Evolutionary conservation across 1,284 basidiomycete genomes (phyloP).

Genomic region (Malassezia brasiliensis): DNA sequence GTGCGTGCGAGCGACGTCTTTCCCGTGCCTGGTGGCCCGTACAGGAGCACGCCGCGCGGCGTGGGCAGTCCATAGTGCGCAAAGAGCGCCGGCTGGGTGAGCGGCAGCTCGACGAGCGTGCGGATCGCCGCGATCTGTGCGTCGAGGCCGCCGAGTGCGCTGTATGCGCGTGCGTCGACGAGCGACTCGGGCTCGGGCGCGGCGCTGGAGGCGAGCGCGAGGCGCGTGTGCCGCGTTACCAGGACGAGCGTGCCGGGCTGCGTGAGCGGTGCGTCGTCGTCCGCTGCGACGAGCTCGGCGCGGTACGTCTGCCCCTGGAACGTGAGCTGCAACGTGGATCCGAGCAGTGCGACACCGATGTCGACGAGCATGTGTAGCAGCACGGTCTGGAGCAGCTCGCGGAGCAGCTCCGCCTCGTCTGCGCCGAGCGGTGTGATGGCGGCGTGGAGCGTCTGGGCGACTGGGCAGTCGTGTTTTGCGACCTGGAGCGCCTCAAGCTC

Average conservation of each 20-base stretch:
- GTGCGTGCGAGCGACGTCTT: conserved; percentile 46
- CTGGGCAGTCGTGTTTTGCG: not conserved
- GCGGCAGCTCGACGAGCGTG: conserved; percentile 86
- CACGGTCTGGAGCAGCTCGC: conserved; percentile 18
- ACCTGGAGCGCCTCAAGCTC: not conserved
- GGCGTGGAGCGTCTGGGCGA: not conserved
- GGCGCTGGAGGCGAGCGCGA: conserved; percentile 20
- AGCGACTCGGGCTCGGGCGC: conserved; percentile 49
- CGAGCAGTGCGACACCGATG: conserved; percentile 20
- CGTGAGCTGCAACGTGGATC: conserved; percentile 16
- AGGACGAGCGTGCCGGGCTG: conserved; percentile 19
- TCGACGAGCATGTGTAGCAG: conserved; percentile 18
- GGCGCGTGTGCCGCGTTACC: conserved; percentile 28
- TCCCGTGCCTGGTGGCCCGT: conserved; percentile 47
- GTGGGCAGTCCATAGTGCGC: conserved; percentile 61
- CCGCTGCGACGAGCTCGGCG: not conserved
- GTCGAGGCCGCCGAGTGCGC: conserved; percentile 75
- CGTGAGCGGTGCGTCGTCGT: not conserved
- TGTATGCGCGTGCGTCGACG: conserved; percentile 50
- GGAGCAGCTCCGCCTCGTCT: conserved; percentile 10
- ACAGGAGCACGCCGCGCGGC: conserved; percentile 44
- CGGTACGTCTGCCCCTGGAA: conserved; percentile 15
- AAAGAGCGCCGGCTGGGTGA: conserved; percentile 81
- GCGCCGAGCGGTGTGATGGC: not conserved
- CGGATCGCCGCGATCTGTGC: conserved; percentile 80